Evolutionary conservation across 352 stramenopile genomes (phyloP), one percentile per base, ranked within the genome.

Genomic region (Globisporangium spiculum): DNA sequence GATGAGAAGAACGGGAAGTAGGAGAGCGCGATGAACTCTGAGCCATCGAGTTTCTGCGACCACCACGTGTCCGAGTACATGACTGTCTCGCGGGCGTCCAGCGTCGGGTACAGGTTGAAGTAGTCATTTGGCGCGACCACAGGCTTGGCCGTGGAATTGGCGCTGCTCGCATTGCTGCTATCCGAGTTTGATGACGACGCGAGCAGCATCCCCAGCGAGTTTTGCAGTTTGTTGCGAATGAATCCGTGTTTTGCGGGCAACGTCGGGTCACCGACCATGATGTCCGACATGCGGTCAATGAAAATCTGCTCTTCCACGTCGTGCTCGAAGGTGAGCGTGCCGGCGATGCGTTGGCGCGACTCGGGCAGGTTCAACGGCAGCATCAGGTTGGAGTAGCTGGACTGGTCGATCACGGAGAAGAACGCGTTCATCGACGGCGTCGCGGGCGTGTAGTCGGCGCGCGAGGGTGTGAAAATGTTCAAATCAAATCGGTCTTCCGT

Each of bases 1-100:
- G 95, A 97, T n/a, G 91, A 98, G 53, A 99, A 98, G 73, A 97
- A 99, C 0, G 97, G 97, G 52, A 99, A 75, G 69, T 99, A 99
- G 1, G 96, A 91, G 24, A 99, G 76, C 6, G 81, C 86, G n/a
- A 98, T 70, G 58, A 93, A 97, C 2, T 80, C 72, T 3, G 74
- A 66, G 0, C 74, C 85, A 16, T 78, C 75, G 0, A 93, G 69
- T 38, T 97, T 81, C 14, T 90, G 76, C 22, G 73, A 73, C 92
- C 92, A 98, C 86, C 86, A 94, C 18, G 75, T 77, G 53, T 90
- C 77, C 2, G 78, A 81, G 20, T 78, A 76, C 34, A 78, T 54
- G 3, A 90, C 74, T 7, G 48, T 70, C 4, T 73, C 70, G n/a
- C 87, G 44, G 2, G 71, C 68, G 38, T 93, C 80, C 0, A 68